Evolutionary conservation across 495 filamentous ascomycete genomes (phyloP), one percentile per base, ranked within the genome.

Genomic region (Daldinia vernicosa): DNA sequence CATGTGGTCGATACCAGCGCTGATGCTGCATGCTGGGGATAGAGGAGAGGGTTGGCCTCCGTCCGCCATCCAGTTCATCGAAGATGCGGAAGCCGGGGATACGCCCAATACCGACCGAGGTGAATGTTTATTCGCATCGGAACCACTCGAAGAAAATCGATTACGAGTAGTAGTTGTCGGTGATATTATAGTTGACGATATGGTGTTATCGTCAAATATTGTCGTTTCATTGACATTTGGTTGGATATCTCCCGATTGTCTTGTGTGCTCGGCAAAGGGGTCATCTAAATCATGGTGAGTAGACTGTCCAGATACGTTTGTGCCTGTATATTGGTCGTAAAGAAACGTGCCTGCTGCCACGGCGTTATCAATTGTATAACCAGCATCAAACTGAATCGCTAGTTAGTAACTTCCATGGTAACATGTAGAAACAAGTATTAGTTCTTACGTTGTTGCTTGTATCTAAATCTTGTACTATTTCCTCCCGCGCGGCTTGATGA

Each of bases 361-460:
- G n/a, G 50, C n/a, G 27, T 63, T 50, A 17, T 71, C 51, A 19
- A 62, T 61, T 3, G 43, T 55, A 22, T 57, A 71, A 0, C 62
- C 62, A 12, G 56, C 9, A 9, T 47, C 43, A 15, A 57, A 57
- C 68, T 71, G 26, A 15, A 28, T 14, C 2, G 2, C 17, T 15
- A 24, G 30, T 71, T 14, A 66, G 62, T 35, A 35, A 35, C 12
- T 35, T 12, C n/a, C n/a, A n/a, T n/a, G 32, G 32, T 35, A 6
- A 35, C 11, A 4, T 14, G 0, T 4, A 14, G 11, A 12, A n/a
- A n/a, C n/a, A n/a, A n/a, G n/a, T n/a, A n/a, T n/a, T n/a, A n/a
- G n/a, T n/a, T n/a, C n/a, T n/a, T 22, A 69, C 70, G 55, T 62
- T 69, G 40, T 61, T 57, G 27, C 24, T 12, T 6, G 56, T 14